Evolutionary conservation across 2,329 filamentous ascomycete species (phyloP), one percentile per base, ranked within the genome.

Genomic region (Colletotrichum kahawae): DNA sequence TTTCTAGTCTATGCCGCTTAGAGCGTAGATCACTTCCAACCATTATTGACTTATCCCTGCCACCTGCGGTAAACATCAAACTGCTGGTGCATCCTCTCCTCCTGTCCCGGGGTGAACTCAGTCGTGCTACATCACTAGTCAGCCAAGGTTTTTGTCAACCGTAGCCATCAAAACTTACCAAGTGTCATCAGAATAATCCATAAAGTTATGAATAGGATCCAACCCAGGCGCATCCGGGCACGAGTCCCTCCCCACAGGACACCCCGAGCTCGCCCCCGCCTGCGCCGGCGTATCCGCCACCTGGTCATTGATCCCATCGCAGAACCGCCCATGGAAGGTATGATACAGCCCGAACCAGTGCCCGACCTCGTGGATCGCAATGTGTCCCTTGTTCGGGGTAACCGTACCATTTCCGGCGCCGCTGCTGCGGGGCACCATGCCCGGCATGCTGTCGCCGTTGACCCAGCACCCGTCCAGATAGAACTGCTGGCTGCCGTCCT

Each of bases 331-430:
- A 69, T 87, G 79, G 79, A 89, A 89, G 43, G 87, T 88, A 79
- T 89, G 87, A 75, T 81, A 82, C 29, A 89, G 82, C 51, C 87
- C 87, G 66, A 89, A 80, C 87, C 87, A 89, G 81, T 89, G 87
- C 14, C 87, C 87, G 51, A 85, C 81, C 80, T 89, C 87, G 81
- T 88, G 87, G 21, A 79, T 78, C 10, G 78, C 78, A 4, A 81
- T 79, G 76, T 81, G 81, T 7, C 83, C 82, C 38, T 48, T 57
- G 13, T 24, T 9, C 14, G 59, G 43, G 8, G n/a, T 18, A 0
- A 34, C 62, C 18, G 54, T 65, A 16, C 79, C 77, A 79, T 82
- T 79, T 74, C 78, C 84, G 75, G 85, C 82, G 27, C 79, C 12
- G 9, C 24, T 43, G 38, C 38, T n/a, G 9, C 38, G 77, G 12